phyloP scores from a whole-genome alignment of 495 filamentous ascomycete genomes.

The Glonium stellatum region DNA sequence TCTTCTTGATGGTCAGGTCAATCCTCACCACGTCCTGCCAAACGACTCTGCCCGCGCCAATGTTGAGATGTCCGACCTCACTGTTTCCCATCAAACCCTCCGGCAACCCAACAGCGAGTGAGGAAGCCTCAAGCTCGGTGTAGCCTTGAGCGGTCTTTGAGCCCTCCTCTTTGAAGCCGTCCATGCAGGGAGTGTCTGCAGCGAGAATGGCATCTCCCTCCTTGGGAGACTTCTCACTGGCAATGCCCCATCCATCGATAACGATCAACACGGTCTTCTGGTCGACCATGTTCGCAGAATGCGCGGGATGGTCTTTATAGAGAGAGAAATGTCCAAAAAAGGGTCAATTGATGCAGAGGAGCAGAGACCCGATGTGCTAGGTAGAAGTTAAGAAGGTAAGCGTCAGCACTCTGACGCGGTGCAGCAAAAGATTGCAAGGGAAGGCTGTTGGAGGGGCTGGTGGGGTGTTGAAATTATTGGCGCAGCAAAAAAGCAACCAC shows the following conservation, averaged over 20 bases:
- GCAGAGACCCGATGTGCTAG: background rate
- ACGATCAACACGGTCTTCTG: conserved; percentile 95
- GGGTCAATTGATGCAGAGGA: conserved; percentile 8
- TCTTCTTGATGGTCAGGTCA: conserved; percentile 88
- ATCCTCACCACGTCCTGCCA: conserved; percentile 99
- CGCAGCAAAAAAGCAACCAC: background rate
- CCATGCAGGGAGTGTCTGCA: conserved; percentile 88
- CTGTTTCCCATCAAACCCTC: conserved; percentile 98
- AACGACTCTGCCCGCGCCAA: conserved; percentile 93
- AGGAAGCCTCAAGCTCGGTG: conserved; percentile 88
- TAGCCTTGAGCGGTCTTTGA: conserved; percentile 68
- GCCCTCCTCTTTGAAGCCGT: conserved; percentile 56
- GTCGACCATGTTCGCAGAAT: conserved; percentile 57
- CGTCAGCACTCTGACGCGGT: no score
- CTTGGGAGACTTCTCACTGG: conserved; percentile 65
- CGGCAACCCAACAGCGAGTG: conserved; percentile 87
- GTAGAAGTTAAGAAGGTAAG: background rate
- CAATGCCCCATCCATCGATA: conserved; percentile 97
- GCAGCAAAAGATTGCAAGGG: background rate
- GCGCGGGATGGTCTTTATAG: conserved; percentile 3
- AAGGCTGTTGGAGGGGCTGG: background rate
- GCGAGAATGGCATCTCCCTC: conserved; percentile 91
- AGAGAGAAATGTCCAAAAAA: conserved; percentile 28
- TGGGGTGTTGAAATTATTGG: background rate
- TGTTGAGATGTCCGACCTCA: conserved; percentile 97